These are phyloP conservation scores for Eremochloa ophiuroides DNA, from an alignment of 176 grass and related monocot species.

Conservation along the genomic window DNA sequence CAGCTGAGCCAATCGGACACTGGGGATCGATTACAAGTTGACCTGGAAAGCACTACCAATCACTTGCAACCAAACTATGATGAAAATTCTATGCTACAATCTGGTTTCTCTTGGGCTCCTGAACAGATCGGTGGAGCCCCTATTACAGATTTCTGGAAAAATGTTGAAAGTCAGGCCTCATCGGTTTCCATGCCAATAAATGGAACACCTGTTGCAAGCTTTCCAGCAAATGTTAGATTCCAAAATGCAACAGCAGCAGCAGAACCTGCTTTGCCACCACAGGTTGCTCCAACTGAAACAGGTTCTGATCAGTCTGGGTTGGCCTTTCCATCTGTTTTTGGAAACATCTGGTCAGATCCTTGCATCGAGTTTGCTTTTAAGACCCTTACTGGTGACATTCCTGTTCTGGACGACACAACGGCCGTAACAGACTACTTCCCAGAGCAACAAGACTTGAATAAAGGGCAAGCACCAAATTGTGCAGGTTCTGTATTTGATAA, in stretches of 20 bases:
- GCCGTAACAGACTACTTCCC: slow-evolving; percentile 25
- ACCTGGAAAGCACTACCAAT: slow-evolving; percentile 13
- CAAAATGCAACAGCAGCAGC: not conserved
- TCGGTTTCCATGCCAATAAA: slow-evolving; percentile 16
- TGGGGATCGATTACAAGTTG: slow-evolving; percentile 16
- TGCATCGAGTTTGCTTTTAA: slow-evolving; percentile 75
- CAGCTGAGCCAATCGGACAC: slow-evolving; percentile 20
- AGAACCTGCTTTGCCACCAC: slow-evolving; percentile 9
- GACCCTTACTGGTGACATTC: slow-evolving; percentile 65
- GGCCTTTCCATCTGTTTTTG: slow-evolving; percentile 35
- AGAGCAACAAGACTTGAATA: slow-evolving; percentile 42
- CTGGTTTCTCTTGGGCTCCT: slow-evolving; percentile 26
- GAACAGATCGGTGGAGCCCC: slow-evolving; percentile 18
- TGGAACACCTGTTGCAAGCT: slow-evolving; percentile 15
- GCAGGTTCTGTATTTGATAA: slow-evolving; percentile 9
- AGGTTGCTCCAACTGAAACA: not conserved
- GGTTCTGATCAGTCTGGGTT: slow-evolving; percentile 29
- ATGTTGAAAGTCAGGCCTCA: slow-evolving; percentile 25
- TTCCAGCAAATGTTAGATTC: slow-evolving; percentile 28
- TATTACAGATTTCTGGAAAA: slow-evolving; percentile 18
- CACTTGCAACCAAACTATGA: slow-evolving; percentile 37
- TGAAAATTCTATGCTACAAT: slow-evolving; percentile 29
- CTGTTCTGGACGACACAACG: slow-evolving; percentile 36
- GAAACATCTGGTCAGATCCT: slow-evolving; percentile 59
- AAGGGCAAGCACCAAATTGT: slow-evolving; percentile 15